A percentile compares a stretch with the other conserved stretches of the same genome.
Evolutionary conservation across 2,329 filamentous ascomycete genomes (phyloP).

Genomic region (Cytospora mali): DNA sequence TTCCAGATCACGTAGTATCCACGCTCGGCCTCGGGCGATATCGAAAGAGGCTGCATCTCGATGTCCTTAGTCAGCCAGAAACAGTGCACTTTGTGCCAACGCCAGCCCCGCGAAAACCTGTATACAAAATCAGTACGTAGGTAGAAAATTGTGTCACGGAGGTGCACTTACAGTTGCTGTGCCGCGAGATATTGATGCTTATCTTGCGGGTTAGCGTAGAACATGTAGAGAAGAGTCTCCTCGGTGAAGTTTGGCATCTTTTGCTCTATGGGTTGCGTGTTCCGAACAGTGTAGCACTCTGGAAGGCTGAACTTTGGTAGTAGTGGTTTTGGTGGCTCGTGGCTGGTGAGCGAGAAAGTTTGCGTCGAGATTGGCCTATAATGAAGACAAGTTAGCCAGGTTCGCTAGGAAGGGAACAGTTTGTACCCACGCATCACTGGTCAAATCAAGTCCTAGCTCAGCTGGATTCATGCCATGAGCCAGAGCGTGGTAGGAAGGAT

Average conservation of each 20-base stretch:
- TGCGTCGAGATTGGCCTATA: slow-evolving; percentile 59
- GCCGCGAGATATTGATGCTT: slow-evolving; percentile 66
- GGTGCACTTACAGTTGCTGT: slow-evolving; percentile 57
- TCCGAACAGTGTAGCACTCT: slow-evolving; percentile 68
- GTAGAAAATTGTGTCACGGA: background rate
- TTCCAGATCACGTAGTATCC: slow-evolving; percentile 71
- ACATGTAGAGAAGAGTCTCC: slow-evolving; percentile 70
- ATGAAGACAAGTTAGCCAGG: slow-evolving; percentile 27
- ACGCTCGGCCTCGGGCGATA: slow-evolving; percentile 62
- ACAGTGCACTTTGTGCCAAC: slow-evolving; percentile 69
- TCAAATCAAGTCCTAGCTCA: slow-evolving; percentile 60
- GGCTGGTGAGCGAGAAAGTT: slow-evolving; percentile 64
- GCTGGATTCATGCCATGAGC: slow-evolving; percentile 62
- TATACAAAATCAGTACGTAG: background rate
- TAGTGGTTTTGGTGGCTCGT: slow-evolving; percentile 59
- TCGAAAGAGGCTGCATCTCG: slow-evolving; percentile 62
- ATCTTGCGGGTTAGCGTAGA: slow-evolving; percentile 67
- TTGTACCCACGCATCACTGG: slow-evolving; percentile 56
- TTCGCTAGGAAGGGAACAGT: background rate
- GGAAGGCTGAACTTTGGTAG: slow-evolving; percentile 61
- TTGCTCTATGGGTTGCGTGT: slow-evolving; percentile 65
- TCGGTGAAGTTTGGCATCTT: slow-evolving; percentile 70
- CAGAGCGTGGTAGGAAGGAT: slow-evolving; percentile 63
- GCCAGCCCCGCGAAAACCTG: slow-evolving; percentile 66
- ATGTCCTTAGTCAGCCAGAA: slow-evolving; percentile 71